Base-by-base conservation (phyloP, 2,329 filamentous ascomycete species). In the Amauroascus niger region DNA sequence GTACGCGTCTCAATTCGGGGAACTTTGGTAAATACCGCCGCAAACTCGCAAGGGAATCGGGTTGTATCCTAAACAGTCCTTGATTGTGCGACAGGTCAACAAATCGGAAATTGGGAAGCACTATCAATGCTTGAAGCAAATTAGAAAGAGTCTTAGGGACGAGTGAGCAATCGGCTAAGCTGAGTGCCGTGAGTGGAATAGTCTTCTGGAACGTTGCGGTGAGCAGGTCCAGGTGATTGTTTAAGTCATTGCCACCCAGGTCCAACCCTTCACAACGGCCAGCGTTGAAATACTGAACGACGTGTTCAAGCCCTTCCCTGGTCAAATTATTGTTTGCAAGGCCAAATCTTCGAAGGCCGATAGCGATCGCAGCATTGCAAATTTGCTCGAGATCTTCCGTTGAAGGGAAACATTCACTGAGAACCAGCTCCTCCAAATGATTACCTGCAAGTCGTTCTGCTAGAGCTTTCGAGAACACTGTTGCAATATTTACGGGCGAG, bases 21-120 rank as follows among this genome's bases (percentile, higher is more conserved):
- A 97, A 79, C 67, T 88, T 84, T 2, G 91, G 90, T 53, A 97
- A 75, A 65, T 91, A 93, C 71, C 87, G 87, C 62, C 93, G 79
- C 53, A 97, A 75, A 2, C 88, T 72, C 3, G 79, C 78, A 32
- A 93, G 76, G 1, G 87, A 86, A 63, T 81, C 88, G n/a, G 86
- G 83, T 40, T 84, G 76, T 2, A 76, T 76, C 50, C 82, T 79
- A 65, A 95, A 95, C 14, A 98, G 76, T 18, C 81, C 82, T 30
- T 79, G 86, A 62, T 97, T 97, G 63, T 95, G 88, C 4, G 88
- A 95, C 33, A 98, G 75, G 66, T 97, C 93, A 55, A 98, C 81
- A 65, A 96, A 96, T 18, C 87, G 83, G 65, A 96, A 85, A 58
- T 84, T 80, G 1, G 78, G 76, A 53, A 96, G 73, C 59, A 78